phyloP scores from a whole-genome alignment of 2,329 filamentous ascomycete genomes.

The Myrmaecium sp. region DNA sequence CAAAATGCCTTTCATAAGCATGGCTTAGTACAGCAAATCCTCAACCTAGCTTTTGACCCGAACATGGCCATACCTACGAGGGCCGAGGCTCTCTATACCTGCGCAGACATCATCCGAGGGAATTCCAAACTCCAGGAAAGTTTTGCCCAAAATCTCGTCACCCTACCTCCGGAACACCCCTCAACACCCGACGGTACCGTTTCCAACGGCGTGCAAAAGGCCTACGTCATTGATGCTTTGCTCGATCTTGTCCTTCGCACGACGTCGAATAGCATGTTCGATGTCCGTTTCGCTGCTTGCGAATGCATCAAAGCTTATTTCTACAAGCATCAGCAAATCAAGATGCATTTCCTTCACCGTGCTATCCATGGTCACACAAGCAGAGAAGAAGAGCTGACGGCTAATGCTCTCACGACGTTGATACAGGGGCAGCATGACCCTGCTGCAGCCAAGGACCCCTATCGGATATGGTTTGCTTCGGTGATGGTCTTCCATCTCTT shows the following conservation, averaged over 20 bases:
- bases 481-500: conserved; percentile 75
- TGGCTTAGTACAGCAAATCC: conserved; percentile 59
- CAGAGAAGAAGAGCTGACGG: conserved; percentile 59
- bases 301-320: conserved; percentile 92
- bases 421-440: conserved; percentile 52
- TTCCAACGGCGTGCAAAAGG: conserved; percentile 38
- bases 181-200: conserved; percentile 23
- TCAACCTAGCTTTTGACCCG: conserved; percentile 63
- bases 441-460: conserved; percentile 66
- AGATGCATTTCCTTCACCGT: conserved; percentile 67
- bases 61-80: conserved; percentile 1
- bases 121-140: conserved; percentile 69
- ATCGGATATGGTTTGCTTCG: conserved; percentile 77
- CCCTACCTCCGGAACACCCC: conserved; percentile 30
- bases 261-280: conserved; percentile 49
- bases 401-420: conserved; percentile 76
- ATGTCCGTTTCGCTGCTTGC: conserved; percentile 69
- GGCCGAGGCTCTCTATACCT: conserved; percentile 58
- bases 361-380: conserved; percentile 76
- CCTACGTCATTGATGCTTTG: conserved; percentile 88
- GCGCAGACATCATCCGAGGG: conserved; percentile 73
- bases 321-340: conserved; percentile 61
- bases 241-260: conserved; percentile 65
- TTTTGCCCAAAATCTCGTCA: conserved; percentile 75
- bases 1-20: conserved; percentile 75